These are phyloP conservation scores for Chaetomium globosum DNA, from an alignment of 2,329 filamentous ascomycete species.

Conservation along the genomic window DNA sequence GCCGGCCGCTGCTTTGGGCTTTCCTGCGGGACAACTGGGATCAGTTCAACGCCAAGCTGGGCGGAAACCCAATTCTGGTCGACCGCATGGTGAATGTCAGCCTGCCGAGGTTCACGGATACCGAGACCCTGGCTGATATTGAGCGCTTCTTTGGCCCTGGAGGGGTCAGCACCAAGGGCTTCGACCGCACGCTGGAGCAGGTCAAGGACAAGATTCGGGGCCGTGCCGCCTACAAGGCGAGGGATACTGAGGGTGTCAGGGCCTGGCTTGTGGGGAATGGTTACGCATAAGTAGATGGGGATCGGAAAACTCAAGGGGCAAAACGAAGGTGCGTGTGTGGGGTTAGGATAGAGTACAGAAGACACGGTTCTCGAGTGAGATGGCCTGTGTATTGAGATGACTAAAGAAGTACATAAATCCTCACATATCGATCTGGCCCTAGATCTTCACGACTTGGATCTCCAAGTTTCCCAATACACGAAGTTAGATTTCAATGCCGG, in stretches of 20 bases:
- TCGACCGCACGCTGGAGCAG: conserved; percentile 82
- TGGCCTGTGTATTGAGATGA: neutral
- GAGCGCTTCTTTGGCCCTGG: conserved; percentile 83
- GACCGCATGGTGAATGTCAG: conserved; percentile 84
- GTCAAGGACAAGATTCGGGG: conserved; percentile 84
- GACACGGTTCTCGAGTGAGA: neutral
- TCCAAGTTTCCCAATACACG: too few species aligned
- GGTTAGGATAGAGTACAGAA: neutral
- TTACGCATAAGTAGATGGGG: conserved; percentile 29
- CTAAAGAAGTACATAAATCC: too few species aligned
- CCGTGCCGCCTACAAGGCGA: conserved; percentile 77
- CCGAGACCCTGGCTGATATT: conserved; percentile 72
- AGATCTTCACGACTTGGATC: too few species aligned
- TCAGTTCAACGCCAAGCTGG: conserved; percentile 69
- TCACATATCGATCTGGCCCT: too few species aligned
- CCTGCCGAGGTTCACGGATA: conserved; percentile 76
- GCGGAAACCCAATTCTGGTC: conserved; percentile 77
- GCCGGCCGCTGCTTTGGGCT: conserved; percentile 77
- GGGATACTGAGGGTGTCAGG: conserved; percentile 71
- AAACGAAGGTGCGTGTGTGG: neutral
- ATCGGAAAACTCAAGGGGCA: neutral
- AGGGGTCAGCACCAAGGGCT: conserved; percentile 81
- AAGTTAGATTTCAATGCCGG: too few species aligned
- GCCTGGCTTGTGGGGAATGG: conserved; percentile 67
- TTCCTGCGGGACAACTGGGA: conserved; percentile 86